Evolutionary conservation across 1,284 basidiomycete species (phyloP).

Genomic region (Pyrrhoderma lamaoense): DNA sequence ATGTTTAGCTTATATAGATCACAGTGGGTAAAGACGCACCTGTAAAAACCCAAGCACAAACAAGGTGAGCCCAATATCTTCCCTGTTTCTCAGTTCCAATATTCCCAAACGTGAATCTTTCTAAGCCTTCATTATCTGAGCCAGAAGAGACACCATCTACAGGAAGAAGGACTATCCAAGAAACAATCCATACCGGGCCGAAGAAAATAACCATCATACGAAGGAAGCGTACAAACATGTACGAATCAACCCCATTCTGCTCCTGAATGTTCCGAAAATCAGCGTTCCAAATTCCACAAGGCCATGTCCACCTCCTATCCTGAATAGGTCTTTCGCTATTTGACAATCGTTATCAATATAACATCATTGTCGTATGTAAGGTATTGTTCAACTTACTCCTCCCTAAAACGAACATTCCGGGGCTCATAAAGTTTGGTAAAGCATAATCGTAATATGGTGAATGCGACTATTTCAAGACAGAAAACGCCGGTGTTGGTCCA

Average conservation of each 20-base stretch:
- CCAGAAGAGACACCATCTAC: slow-evolving; percentile 54
- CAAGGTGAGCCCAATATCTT: slow-evolving; percentile 71
- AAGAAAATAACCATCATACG: slow-evolving; percentile 77
- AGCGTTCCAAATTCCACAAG: slow-evolving; percentile 45
- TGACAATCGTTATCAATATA: no score
- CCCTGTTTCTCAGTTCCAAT: slow-evolving; percentile 42
- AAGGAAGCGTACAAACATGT: slow-evolving; percentile 88
- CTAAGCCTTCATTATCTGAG: slow-evolving; percentile 51
- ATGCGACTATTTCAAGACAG: slow-evolving; percentile 56
- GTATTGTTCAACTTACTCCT: slow-evolving; percentile 42
- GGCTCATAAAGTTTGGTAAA: slow-evolving; percentile 81
- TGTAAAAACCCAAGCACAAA: slow-evolving; percentile 70
- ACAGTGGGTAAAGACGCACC: slow-evolving; percentile 43
- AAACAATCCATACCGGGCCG: slow-evolving; percentile 74
- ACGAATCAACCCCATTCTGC: slow-evolving; percentile 90
- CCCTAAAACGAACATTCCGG: slow-evolving; percentile 51
- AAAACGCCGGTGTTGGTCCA: slow-evolving; percentile 67
- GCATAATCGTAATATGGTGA: slow-evolving; percentile 62
- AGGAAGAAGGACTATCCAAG: slow-evolving; percentile 68
- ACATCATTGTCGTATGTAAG: no score
- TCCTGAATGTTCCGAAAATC: slow-evolving; percentile 54
- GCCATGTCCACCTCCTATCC: slow-evolving; percentile 38
- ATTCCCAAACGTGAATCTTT: slow-evolving; percentile 79
- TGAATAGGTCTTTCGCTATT: no score
- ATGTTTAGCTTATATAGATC: neutral